Evolutionary conservation across 352 stramenopile species (phyloP).

Genomic region (Albugo candida): DNA sequence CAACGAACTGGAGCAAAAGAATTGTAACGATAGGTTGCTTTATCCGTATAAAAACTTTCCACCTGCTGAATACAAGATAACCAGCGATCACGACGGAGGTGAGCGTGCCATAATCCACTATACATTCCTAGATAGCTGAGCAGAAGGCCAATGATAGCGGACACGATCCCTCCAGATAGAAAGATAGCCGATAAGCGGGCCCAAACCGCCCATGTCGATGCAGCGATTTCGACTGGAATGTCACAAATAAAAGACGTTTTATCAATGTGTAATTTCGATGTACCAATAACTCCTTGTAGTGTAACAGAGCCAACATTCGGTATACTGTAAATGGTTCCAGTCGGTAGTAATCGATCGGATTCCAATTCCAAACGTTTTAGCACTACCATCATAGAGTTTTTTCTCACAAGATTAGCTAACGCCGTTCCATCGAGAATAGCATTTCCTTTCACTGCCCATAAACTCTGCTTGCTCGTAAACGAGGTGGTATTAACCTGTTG

Average conservation of each 20-base stretch:
- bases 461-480: too few species aligned
- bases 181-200: conserved; percentile 51
- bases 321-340: conserved; percentile 7
- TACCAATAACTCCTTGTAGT: too few species aligned
- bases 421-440: conserved; percentile 16
- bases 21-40: conserved; percentile 25
- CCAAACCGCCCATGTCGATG: conserved; percentile 31
- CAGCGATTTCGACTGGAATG: conserved; percentile 35
- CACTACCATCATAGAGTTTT: conserved; percentile 27
- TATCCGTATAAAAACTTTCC: conserved; percentile 2
- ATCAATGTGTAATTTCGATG: conserved; percentile 9
- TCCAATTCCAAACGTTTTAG: conserved; percentile 33
- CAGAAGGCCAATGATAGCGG: conserved; percentile 32
- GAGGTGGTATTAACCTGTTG: conserved; percentile 17
- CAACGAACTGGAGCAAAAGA: conserved; percentile 32
- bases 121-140: conserved; percentile 68
- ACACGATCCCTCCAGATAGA: conserved; percentile 47
- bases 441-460: conserved; percentile 13
- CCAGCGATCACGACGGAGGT: conserved; percentile 72
- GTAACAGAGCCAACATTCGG: too few species aligned
- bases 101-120: conserved; percentile 62
- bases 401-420: too few species aligned
- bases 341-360: conserved; percentile 27
- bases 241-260: conserved; percentile 28
- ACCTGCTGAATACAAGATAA: conserved; percentile 56